Percentiles rank a stretch among this genome's conserved stretches.
Evolutionary conservation across 2,329 filamentous ascomycete genomes (phyloP).

Genomic region (Aspergillus sp.): DNA sequence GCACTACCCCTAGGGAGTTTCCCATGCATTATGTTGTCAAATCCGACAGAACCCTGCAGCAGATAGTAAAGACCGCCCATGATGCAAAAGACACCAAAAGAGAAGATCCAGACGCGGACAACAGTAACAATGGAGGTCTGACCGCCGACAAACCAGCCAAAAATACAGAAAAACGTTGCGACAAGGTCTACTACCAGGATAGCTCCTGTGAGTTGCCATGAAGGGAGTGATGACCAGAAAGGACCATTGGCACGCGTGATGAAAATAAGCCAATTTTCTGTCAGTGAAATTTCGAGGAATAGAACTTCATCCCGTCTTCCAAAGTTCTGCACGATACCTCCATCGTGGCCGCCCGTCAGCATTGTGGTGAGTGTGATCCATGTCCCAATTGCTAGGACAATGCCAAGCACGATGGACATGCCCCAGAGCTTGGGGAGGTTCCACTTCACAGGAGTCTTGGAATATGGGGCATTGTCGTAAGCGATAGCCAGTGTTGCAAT

Average conservation of each 20-base stretch:
- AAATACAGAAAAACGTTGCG: conserved; percentile 80
- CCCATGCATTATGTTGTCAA: conserved; percentile 91
- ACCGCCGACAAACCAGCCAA: conserved; percentile 71
- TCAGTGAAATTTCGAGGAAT: conserved; percentile 85
- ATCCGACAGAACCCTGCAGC: conserved; percentile 72
- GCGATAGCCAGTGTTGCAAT: conserved; percentile 88
- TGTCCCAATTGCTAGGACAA: conserved; percentile 75
- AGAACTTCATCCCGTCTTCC: conserved; percentile 76
- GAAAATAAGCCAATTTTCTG: conserved; percentile 96
- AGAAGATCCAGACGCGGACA: conserved; percentile 87
- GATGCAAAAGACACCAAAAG: conserved; percentile 81
- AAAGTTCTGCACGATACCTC: conserved; percentile 86
- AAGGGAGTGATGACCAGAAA: conserved; percentile 86
- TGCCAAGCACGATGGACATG: conserved; percentile 78
- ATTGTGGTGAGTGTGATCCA: conserved; percentile 90
- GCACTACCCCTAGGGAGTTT: conserved; percentile 74
- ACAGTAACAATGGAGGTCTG: conserved; percentile 76
- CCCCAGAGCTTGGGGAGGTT: conserved; percentile 92
- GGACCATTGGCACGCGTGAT: conserved; percentile 90
- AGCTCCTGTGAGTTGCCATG: conserved; percentile 75
- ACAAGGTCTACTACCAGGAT: conserved; percentile 78
- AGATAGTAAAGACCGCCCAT: conserved; percentile 76
- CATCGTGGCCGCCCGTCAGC: conserved; percentile 61
- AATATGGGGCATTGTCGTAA: conserved; percentile 88
- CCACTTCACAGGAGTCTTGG: conserved; percentile 85